Evolutionary conservation across 495 filamentous ascomycete genomes (phyloP), one percentile per base, ranked within the genome.

Genomic region (Aspergillus asperescens): DNA sequence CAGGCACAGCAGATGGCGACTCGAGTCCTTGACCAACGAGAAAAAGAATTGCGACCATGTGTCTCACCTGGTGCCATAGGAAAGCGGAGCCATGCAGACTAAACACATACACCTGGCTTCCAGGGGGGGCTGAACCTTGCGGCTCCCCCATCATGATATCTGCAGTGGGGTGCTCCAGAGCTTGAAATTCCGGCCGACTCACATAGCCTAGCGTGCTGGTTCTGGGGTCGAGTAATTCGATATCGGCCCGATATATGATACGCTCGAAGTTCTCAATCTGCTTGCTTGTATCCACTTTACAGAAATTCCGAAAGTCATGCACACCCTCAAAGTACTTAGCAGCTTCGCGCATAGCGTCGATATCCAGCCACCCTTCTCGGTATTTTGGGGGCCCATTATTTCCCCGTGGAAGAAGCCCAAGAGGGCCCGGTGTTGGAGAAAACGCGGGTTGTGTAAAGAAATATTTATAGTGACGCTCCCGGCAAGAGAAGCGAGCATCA

Each of bases 261-360:
- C 93, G 75, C 58, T 81, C 69, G 56, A 92, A 98, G 57, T 87
- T 89, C 18, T 82, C 79, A 51, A 95, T 84, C 59, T 94, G 87
- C 72, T 96, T 96, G 57, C 73, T 80, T 0, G 82, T 75, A 70
- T 98, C 94, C 31, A 96, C 68, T 64, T 91, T 91, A 77, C 91
- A 96, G 71, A 97, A 92, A 63, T 98, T 98, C 10, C 93, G 82
- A 72, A 97, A 97, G 69, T 98, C 94, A 71, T 96, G 89, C 20
- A 80, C 60, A 8, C 93, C 94, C 57, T 88, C 81, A 54, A 88
- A 90, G 40, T 81, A 67, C 62, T 80, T 82, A 24, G 92, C 92
- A 1, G 87, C 94, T 59, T 80, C 68, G 3, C 81, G 79, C 93
- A 98, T 98, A 13, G 83, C 84, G 6, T 82, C 83, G 39, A 97